Evolutionary conservation across 495 filamentous ascomycete species (phyloP).

Genomic region (Terfezia boudieri): DNA sequence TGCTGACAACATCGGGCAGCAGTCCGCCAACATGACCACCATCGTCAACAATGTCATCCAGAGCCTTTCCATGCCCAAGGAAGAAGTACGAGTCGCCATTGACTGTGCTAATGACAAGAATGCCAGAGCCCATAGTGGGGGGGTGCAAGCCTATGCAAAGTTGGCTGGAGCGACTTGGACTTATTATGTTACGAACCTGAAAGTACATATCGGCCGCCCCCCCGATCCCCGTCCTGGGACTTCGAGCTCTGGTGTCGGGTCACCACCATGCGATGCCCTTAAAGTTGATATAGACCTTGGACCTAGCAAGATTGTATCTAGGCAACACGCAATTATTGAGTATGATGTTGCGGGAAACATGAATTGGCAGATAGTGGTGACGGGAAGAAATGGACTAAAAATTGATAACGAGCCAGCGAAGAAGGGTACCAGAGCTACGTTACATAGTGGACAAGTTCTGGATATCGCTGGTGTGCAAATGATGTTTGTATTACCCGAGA

Average conservation of each 20-base stretch:
- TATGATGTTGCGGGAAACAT: slow-evolving; percentile 43
- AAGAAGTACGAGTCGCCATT: slow-evolving; percentile 42
- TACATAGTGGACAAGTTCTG: slow-evolving; percentile 70
- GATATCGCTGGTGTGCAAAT: slow-evolving; percentile 84
- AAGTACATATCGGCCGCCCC: slow-evolving; percentile 65
- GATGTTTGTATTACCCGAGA: slow-evolving; percentile 79
- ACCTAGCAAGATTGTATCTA: slow-evolving; percentile 75
- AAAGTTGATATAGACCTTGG: slow-evolving; percentile 76
- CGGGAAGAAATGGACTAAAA: slow-evolving; percentile 75
- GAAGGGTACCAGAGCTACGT: slow-evolving; percentile 35
- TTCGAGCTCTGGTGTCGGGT: slow-evolving; percentile 15
- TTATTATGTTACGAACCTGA: slow-evolving; percentile 64
- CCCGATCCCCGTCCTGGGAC: slow-evolving; percentile 29
- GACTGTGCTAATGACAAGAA: slow-evolving; percentile 53
- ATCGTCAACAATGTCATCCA: slow-evolving; percentile 49
- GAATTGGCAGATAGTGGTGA: slow-evolving; percentile 61
- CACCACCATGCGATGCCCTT: slow-evolving; percentile 15
- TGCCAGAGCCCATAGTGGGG: slow-evolving; percentile 43
- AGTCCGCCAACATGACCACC: slow-evolving; percentile 22
- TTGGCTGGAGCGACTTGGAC: slow-evolving; percentile 85
- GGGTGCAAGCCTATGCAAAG: slow-evolving; percentile 78
- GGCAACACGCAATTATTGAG: slow-evolving; percentile 65
- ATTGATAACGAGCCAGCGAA: slow-evolving; percentile 49
- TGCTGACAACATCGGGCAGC: neutral
- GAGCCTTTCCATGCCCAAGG: slow-evolving; percentile 35